Conservation (phyloP, 768 basidiomycete genomes). For the Tylopilus cervinicoccineus region DNA sequence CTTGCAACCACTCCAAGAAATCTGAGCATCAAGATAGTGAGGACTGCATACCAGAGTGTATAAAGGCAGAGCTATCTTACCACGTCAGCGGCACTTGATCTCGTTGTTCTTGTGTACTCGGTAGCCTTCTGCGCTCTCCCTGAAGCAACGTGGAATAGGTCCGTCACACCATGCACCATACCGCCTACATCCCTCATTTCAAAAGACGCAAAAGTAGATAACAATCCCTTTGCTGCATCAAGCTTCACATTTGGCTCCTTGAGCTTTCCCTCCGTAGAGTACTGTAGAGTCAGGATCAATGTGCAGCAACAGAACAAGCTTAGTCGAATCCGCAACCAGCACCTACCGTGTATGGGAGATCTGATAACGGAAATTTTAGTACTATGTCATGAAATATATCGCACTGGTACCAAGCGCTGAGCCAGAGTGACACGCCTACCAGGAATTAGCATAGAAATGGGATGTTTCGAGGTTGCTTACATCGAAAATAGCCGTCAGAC, state of each 20-base stretch:
- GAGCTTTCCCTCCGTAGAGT: constrained; percentile 92
- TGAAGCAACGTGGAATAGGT: constrained; percentile 71
- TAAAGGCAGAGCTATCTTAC: constrained; percentile 40
- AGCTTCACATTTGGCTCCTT: constrained; percentile 89
- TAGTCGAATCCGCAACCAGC: neutral
- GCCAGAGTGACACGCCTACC: constrained; percentile 85
- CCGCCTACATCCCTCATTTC: constrained; percentile 77
- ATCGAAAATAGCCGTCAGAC: constrained; percentile 80
- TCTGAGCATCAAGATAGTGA: constrained; percentile 36
- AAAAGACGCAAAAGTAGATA: constrained; percentile 77
- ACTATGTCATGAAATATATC: neutral
- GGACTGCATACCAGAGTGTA: neutral
- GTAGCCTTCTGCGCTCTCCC: constrained; percentile 63
- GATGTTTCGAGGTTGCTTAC: constrained; percentile 39
- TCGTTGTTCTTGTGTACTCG: constrained; percentile 54
- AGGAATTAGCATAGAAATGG: neutral
- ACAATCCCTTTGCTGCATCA: constrained; percentile 82
- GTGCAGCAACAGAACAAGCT: neutral
- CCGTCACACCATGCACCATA: constrained; percentile 67
- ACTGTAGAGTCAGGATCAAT: constrained; percentile 38
- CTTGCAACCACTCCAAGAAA: constrained; percentile 84
- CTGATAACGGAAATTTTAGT: constrained; percentile 30
- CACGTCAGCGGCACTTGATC: constrained; percentile 81
- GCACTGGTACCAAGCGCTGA: constrained; percentile 64
- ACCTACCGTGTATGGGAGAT: constrained; percentile 65